These are phyloP conservation scores for Wickerhamomyces hampshirensis DNA, from an alignment of 805 yeast species.

Conservation along the genomic window DNA sequence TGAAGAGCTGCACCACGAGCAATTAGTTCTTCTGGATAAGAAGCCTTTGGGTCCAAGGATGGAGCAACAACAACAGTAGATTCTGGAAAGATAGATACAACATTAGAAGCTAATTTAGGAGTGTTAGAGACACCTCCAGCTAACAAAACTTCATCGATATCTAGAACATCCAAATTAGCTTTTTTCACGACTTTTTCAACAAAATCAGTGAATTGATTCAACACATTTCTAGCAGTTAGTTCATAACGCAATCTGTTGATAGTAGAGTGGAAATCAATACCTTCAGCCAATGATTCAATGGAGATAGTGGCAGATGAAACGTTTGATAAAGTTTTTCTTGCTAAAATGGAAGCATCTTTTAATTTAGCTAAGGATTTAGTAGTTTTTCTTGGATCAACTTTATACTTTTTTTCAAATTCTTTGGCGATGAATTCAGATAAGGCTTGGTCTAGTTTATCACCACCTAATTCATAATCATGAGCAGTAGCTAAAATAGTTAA, in stretches of 20 bases:
- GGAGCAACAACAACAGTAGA: conserved; percentile 74
- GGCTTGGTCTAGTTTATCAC: conserved; percentile 76
- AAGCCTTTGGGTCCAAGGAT: conserved; percentile 65
- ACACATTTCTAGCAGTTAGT: conserved; percentile 73
- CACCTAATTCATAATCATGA: conserved; percentile 82
- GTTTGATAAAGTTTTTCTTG: conserved; percentile 89
- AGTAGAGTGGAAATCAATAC: conserved; percentile 87
- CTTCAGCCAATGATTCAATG: conserved; percentile 91
- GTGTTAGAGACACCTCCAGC: conserved; percentile 92
- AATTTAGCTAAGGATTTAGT: conserved; percentile 88
- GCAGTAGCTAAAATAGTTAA: conserved; percentile 83
- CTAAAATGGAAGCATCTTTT: conserved; percentile 71
- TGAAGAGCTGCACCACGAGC: conserved; percentile 97
- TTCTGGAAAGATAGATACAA: conserved; percentile 77
- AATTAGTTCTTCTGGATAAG: conserved; percentile 83
- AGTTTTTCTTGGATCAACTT: conserved; percentile 73
- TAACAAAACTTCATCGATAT: conserved; percentile 84
- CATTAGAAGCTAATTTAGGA: conserved; percentile 80
- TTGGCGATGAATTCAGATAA: conserved; percentile 81
- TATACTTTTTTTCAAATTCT: conserved; percentile 88
- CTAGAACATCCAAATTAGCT: conserved; percentile 81
- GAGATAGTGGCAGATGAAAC: conserved; percentile 87
- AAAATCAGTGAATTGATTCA: conserved; percentile 71
- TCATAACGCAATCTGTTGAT: conserved; percentile 94
- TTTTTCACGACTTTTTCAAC: conserved; percentile 69